Evolutionary conservation across 2,329 filamentous ascomycete species (phyloP).

Genomic region (Alternaria brassicicola): DNA sequence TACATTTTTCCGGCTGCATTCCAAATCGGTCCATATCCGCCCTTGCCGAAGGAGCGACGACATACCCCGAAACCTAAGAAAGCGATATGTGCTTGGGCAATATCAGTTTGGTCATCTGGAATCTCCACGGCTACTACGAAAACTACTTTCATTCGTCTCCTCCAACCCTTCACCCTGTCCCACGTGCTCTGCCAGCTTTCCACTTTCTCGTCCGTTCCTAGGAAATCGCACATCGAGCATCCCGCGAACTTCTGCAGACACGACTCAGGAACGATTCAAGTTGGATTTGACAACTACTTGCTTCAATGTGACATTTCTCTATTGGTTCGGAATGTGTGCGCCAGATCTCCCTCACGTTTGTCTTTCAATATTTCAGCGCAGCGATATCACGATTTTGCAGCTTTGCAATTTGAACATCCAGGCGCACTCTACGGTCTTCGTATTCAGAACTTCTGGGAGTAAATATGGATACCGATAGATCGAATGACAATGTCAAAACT

Average conservation of each 20-base stretch:
- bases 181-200: background rate
- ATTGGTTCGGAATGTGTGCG: background rate
- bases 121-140: background rate
- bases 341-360: background rate
- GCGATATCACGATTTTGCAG: background rate
- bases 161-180: background rate
- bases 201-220: background rate
- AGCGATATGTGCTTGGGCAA: background rate
- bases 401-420: background rate
- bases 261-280: background rate
- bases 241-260: background rate
- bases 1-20: slow-evolving; percentile 22
- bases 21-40: background rate
- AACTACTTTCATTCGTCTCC: background rate
- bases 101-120: slow-evolving; percentile 1
- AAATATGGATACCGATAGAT: slow-evolving; percentile 1
- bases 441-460: background rate
- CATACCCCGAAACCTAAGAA: background rate
- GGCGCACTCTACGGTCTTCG: background rate
- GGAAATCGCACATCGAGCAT: background rate
- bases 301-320: background rate
- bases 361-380: background rate
- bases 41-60: slow-evolving; percentile 1
- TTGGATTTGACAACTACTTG: background rate
- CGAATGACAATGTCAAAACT: background rate